Base-by-base conservation (phyloP, 345 rosid species). In the Microthlaspi erraticum region DNA sequence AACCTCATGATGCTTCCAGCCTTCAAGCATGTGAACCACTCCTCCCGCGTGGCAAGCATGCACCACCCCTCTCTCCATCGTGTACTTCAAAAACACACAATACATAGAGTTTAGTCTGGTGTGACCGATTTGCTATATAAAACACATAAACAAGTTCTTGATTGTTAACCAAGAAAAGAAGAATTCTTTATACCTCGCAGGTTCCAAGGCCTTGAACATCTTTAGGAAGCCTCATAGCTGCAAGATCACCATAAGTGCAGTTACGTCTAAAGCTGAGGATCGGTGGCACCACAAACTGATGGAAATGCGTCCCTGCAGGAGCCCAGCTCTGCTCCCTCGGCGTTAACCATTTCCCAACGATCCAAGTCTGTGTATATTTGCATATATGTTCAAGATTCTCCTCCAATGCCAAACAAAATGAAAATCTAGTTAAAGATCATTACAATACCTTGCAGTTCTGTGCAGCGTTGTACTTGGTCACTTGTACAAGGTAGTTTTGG, bases 21-120 rank as follows among this genome's bases (percentile, higher is more conserved):
- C 99, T 68, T 95, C 92, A 1, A 95, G 69, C 18, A 78, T 66
- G 78, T 95, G 99, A 52, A 95, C 97, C 79, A 92, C 88, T 0
- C 98, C 99, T 2, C 99, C 99, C 1, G 98, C 99, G 70, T 95
- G 99, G 71, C 99, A 95, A 20, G 99, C 99, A 46, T 95, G 99
- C 0, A 92, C 98, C 3, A 88, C 97, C 49, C 99, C 99, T 77
- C 99, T 82, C 1, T 81, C 98, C 99, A 95, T 84, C 1, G 97
- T 88, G 58, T 95, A 95, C 99, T 95, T 88, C 79, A 59, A 39
- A 73, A 50, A 62, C 66, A 73, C 18, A 34, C 54, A 48, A 61
- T 14, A 56, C 41, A 51, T 5, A 38, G 10, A 37, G 54, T 7
- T 39, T 50, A 58, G 69, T 52, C 37, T 2, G 7, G 1, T 33